Conservation (phyloP, 768 basidiomycete genomes). For the Naganishia onofrii region DNA sequence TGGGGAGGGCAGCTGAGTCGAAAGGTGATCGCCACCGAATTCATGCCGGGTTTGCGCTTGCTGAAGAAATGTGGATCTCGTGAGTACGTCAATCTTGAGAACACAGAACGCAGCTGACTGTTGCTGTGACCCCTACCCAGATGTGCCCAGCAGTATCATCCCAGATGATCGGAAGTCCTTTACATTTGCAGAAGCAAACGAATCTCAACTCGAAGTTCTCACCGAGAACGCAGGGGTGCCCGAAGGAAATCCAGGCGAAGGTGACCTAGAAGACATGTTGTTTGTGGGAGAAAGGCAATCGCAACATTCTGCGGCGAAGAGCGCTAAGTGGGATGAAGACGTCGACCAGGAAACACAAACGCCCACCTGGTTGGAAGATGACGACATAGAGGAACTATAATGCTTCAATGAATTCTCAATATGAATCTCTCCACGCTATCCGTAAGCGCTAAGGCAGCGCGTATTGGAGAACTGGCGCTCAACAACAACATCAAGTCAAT, state of each 20-base stretch:
- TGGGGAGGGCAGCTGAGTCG: slow-evolving; percentile 43
- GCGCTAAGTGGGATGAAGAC: slow-evolving; percentile 3
- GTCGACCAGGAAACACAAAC: neutral
- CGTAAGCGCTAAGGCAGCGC: neutral
- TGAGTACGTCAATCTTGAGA: slow-evolving; percentile 28
- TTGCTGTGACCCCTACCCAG: neutral
- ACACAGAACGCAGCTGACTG: slow-evolving; percentile 30
- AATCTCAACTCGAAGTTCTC: neutral
- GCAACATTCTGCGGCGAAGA: neutral
- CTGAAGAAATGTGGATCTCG: slow-evolving; percentile 16
- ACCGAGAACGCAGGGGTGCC: slow-evolving; percentile 14
- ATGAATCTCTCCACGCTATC: neutral
- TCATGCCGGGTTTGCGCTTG: slow-evolving; percentile 44
- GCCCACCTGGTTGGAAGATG: slow-evolving; percentile 47
- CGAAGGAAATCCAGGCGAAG: neutral
- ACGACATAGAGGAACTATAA: slow-evolving; percentile 53
- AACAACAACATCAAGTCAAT: neutral
- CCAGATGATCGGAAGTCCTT: neutral
- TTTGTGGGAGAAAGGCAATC: neutral
- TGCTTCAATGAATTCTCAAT: neutral
- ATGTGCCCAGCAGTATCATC: slow-evolving; percentile 1
- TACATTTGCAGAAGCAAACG: neutral
- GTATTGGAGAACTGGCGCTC: neutral
- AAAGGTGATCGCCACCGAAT: slow-evolving; percentile 38
- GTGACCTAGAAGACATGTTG: neutral